Conservation (phyloP, 345 rosid genomes). For the Bruguiera parviflora region DNA sequence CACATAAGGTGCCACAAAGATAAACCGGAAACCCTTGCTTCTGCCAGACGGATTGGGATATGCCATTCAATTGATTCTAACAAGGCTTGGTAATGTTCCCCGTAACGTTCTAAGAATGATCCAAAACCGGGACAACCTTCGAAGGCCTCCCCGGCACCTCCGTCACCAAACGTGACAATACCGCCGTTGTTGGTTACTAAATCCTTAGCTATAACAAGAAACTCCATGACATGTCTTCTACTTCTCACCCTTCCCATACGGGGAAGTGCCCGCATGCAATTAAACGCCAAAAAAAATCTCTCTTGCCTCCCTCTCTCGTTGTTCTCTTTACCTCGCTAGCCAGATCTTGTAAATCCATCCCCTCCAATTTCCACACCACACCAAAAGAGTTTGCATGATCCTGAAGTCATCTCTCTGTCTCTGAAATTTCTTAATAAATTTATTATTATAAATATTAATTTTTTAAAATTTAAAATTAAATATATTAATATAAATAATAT, state of each 20-base stretch:
- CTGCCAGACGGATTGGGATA: too few relatives aligned
- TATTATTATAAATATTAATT: too few relatives aligned
- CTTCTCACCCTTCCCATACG: conserved; percentile 23
- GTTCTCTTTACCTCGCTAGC: conserved; percentile 6
- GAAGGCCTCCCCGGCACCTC: conserved; percentile 16
- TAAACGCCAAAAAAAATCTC: conserved; percentile 25
- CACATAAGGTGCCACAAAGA: too few relatives aligned
- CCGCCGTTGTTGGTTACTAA: conserved; percentile 10
- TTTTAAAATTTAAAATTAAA: too few relatives aligned
- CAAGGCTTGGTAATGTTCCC: conserved; percentile 19
- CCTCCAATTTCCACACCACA: conserved; percentile 14
- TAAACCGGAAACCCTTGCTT: too few relatives aligned
- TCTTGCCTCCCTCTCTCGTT: conserved; percentile 9
- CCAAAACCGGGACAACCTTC: conserved; percentile 11
- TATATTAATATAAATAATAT: too few relatives aligned
- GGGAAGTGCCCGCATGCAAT: conserved; percentile 27
- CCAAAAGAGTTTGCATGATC: conserved; percentile 13
- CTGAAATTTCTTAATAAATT: too few relatives aligned
- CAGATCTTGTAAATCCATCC: conserved; percentile 22
- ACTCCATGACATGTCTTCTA: conserved; percentile 20
- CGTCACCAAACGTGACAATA: conserved; percentile 26
- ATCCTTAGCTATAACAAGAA: conserved; percentile 15
- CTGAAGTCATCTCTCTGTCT: conserved; percentile 15
- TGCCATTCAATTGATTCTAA: too few relatives aligned
- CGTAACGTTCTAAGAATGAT: conserved; percentile 19